Conservation (phyloP, 768 basidiomycete genomes). For the Tulasnella sp. region DNA sequence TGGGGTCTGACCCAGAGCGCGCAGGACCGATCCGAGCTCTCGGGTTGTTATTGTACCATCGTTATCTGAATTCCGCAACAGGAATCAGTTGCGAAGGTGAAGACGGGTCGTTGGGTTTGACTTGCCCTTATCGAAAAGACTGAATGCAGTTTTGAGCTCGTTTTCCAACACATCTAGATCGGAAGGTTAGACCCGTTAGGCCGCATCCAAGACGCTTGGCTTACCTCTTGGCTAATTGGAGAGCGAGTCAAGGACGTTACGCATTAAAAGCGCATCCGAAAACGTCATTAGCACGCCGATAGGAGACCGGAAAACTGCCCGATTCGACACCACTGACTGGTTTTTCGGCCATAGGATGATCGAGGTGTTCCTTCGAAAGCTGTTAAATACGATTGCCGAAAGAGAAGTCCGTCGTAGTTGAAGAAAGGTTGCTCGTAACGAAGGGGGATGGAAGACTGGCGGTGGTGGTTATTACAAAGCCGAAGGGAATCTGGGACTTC, state of each 20-base stretch:
- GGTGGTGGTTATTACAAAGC: background rate
- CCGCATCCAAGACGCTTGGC: background rate
- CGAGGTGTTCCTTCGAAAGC: background rate
- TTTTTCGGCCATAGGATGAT: background rate
- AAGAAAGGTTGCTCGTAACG: background rate
- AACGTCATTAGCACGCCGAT: constrained; percentile 11
- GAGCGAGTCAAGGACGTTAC: background rate
- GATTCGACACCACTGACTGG: constrained; percentile 1
- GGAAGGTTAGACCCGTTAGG: background rate
- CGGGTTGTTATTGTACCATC: constrained; percentile 53
- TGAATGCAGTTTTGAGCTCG: constrained; percentile 56
- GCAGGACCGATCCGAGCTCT: constrained; percentile 56
- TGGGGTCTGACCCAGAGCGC: constrained; percentile 55
- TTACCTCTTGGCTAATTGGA: background rate
- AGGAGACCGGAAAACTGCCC: background rate
- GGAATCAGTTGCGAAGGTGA: background rate
- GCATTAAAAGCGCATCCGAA: background rate
- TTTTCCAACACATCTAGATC: constrained; percentile 22
- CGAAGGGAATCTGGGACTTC: constrained; percentile 6
- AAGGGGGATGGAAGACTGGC: background rate
- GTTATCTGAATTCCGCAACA: constrained; percentile 44
- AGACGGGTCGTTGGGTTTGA: constrained; percentile 8
- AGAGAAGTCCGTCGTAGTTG: background rate
- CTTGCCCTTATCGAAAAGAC: constrained; percentile 51
- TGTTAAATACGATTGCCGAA: background rate